Evolutionary conservation across 345 rosid genomes (phyloP).

Genomic region (Citrus mangshanensis): DNA sequence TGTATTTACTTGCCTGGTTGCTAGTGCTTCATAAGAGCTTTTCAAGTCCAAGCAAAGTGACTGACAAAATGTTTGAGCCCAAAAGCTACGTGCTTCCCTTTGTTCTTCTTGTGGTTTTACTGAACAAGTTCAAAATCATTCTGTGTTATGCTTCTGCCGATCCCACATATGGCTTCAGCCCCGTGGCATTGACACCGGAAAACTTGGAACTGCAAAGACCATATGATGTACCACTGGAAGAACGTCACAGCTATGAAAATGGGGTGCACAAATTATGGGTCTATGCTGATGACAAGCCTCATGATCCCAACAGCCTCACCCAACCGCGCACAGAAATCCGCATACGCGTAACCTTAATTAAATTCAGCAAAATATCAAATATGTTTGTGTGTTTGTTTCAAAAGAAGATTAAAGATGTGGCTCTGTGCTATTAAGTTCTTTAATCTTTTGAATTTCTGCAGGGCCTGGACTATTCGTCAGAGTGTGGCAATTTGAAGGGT

Average conservation of each 20-base stretch:
- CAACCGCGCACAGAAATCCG: slow-evolving; percentile 39
- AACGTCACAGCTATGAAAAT: slow-evolving; percentile 30
- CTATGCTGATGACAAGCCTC: slow-evolving; percentile 42
- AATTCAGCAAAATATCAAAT: too few species aligned
- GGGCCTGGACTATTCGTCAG: slow-evolving; percentile 38
- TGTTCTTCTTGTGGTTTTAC: neutral
- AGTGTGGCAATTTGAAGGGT: slow-evolving; percentile 44
- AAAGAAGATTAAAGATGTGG: too few species aligned
- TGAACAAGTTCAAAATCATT: neutral
- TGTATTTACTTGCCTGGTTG: neutral
- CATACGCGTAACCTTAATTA: slow-evolving; percentile 16
- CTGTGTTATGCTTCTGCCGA: slow-evolving; percentile 7
- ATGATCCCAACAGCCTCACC: slow-evolving; percentile 30
- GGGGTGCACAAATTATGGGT: slow-evolving; percentile 35
- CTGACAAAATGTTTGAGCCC: neutral
- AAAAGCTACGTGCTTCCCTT: neutral
- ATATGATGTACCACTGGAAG: slow-evolving; percentile 20
- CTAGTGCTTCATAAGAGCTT: neutral
- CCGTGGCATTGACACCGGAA: slow-evolving; percentile 15
- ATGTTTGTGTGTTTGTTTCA: too few species aligned
- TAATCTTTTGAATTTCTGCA: neutral
- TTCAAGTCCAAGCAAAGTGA: neutral
- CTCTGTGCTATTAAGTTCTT: neutral
- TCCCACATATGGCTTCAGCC: slow-evolving; percentile 33
- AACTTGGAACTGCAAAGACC: slow-evolving; percentile 36